Evolutionary conservation across 768 basidiomycete genomes (phyloP), one percentile per base, ranked within the genome.

Genomic region (Amylocystis lapponica): DNA sequence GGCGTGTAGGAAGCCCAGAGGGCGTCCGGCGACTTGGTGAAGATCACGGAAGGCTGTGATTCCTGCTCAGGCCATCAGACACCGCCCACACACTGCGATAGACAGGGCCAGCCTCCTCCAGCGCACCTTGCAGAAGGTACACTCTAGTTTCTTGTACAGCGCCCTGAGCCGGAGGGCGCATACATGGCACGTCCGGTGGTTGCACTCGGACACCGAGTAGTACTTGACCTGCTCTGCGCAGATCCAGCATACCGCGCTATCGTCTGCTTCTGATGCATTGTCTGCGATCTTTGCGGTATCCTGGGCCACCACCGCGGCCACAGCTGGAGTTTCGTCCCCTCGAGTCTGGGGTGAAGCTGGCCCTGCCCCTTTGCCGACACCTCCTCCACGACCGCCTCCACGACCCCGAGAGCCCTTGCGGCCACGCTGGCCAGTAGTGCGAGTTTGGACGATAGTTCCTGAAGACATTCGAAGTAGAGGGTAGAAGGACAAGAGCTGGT

Each of bases 171-270:
- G 78, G 39, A 97, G 65, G 0, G 88, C 83, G 57, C 95, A 99
- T 47, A 94, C 83, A 64, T 96, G 93, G 70, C 95, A 98, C 3
- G 91, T 97, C 39, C 88, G 72, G 59, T 99, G 95, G 60, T 91
- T 90, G 66, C 95, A 99, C 42, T 84, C 78, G 14, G 93, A 84
- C 23, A 96, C 66, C 5, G 89, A 78, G 62, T 83, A 92, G 59
- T 90, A 95, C 58, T 86, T 92, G 64, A 95, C 82, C 4, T 85
- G 83, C 56, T 97, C 92, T 1, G 93, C 93, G 57, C 95, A 96
- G 63, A 97, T 97, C 78, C 82, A 95, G 66, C 95, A 97, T 10
- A 83, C 61, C 38, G 61, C 63, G 22, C 51, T 56, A 14, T 79
- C 75, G 11, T 67, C 62, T 5, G 52, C 50, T 43, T 54, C 54